Evolutionary conservation across 495 filamentous ascomycete genomes (phyloP).

Genomic region (Cercophora newfieldiana): DNA sequence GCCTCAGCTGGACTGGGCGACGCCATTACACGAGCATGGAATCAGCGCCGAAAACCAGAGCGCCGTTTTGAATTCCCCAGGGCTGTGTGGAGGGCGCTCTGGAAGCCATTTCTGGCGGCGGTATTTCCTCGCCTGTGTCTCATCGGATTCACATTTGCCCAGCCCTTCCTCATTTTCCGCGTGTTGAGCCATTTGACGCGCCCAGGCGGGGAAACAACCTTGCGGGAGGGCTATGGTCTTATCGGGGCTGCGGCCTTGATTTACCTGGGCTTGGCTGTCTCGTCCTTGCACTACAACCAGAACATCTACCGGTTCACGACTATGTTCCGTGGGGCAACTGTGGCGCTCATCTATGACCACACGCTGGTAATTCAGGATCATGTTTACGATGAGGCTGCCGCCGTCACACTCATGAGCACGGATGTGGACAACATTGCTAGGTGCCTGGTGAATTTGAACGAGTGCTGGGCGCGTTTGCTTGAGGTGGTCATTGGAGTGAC

Average conservation of each 20-base stretch:
- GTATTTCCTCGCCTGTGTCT: conserved; percentile 24
- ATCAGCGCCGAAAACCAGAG: conserved; percentile 11
- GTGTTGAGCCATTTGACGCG: not conserved
- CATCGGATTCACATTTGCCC: conserved; percentile 25
- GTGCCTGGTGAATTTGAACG: conserved; percentile 20
- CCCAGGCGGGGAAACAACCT: conserved; percentile 8
- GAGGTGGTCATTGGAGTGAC: conserved; percentile 57
- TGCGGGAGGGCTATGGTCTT: not conserved
- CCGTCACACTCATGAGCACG: conserved; percentile 60
- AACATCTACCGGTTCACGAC: not conserved
- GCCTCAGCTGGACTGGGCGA: not conserved
- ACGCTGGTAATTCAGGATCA: conserved; percentile 45
- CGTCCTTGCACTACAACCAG: not conserved
- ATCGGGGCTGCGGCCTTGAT: not conserved
- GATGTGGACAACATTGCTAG: conserved; percentile 30
- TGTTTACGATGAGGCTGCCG: conserved; percentile 46
- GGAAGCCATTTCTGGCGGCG: conserved; percentile 1
- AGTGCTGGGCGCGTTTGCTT: conserved; percentile 44
- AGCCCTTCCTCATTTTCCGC: conserved; percentile 25
- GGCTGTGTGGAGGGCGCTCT: conserved; percentile 6
- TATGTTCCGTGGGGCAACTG: conserved; percentile 33
- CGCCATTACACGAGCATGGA: not conserved
- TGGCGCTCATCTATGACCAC: conserved; percentile 55
- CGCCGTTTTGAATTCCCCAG: conserved; percentile 12
- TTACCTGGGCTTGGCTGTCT: not conserved